Evolutionary conservation across 768 basidiomycete genomes (phyloP), one percentile per base, ranked within the genome.

Genomic region (Collybiopsis confluens): DNA sequence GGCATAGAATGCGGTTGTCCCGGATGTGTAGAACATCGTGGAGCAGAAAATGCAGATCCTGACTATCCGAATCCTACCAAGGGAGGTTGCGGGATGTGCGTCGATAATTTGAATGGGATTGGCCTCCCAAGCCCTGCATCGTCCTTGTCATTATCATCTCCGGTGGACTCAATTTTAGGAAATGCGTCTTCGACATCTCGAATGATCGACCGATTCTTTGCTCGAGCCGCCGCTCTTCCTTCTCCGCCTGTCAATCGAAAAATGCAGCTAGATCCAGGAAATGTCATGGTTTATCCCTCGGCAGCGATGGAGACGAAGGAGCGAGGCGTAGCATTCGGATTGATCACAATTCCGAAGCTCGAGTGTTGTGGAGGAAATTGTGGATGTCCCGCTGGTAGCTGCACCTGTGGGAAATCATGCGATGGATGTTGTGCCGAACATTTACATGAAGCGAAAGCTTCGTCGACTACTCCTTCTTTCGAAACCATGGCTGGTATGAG

Each of bases 11-110:
- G 88, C 61, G 76, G 76, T 13, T 91, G 88, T 66, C 87, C 87
- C 0, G 87, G 87, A 30, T 91, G 88, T 62, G 64, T 79, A 9
- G 76, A 86, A 59, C 88, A 90, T 62, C 83, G 86, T n/a, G 80
- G 82, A 1, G 54, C 66, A 16, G 73, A 74, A 16, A 64, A 81
- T 55, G 76, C 70, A 18, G 73, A 73, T 42, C 60, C 71, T 16
- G 74, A 80, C 43, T 78, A 77, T 50, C 67, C 61, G 23, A 69
- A 73, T 57, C 80, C 78, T 61, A 70, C 68, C n/a, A 73, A 78
- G 30, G 78, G 78, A 18, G 18, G 33, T 20, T 90, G 88, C 61
- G 71, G 75, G 4, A 75, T 78, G 21, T 90, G 88, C 60, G 68
- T 89, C 26, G 88, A 90, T 64, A 68, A 74, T 55, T 65, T 61